Evolutionary conservation across 805 yeast genomes (phyloP), one percentile per base, ranked within the genome.

Genomic region (Ogataea kodamae): DNA sequence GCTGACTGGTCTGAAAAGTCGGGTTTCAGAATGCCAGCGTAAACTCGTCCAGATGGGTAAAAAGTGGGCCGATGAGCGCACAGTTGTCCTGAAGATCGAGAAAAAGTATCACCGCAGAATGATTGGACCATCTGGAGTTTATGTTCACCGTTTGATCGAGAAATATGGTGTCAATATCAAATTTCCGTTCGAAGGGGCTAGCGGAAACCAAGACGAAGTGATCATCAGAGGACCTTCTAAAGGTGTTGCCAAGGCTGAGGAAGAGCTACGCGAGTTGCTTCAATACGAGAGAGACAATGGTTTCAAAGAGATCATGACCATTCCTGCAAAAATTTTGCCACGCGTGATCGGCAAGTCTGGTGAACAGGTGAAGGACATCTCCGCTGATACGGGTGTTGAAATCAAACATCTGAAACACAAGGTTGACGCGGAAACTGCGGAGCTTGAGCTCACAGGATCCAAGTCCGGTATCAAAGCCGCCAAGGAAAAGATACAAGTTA

Each of bases 261-360:
- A 80, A 43, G 97, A 89, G 65, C 65, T 94, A 53, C 70, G 73
- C 48, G 96, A 88, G 37, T 70, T 94, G 43, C 68, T 85, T 47
- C 81, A 82, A 47, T 92, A 81, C 59, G 97, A 89, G 61, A 80
- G 74, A 52, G 95, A 85, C 49, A 86, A 88, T 54, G 90, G 95
- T 11, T 75, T 76, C 62, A 70, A 73, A 38, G 68, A 76, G 45
- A 62, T 65, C n/a, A 57, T 90, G 24, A 55, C 64, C 28, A 80
- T 92, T 32, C 94, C 96, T 22, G 57, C 70, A 25, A 74, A 71
- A 41, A 80, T 87, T n/a, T 72, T 90, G 40, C 72, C 96, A 13
- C 72, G 87, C 54, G 78, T 92, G 39, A 88, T 92, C 56, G 98
- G 98, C 51, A 87, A 83, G 53, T 69, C 71, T 40, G 97, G 97